phyloP scores from a whole-genome alignment of 208 protist genomes.

The Strigomonas culicis region DNA sequence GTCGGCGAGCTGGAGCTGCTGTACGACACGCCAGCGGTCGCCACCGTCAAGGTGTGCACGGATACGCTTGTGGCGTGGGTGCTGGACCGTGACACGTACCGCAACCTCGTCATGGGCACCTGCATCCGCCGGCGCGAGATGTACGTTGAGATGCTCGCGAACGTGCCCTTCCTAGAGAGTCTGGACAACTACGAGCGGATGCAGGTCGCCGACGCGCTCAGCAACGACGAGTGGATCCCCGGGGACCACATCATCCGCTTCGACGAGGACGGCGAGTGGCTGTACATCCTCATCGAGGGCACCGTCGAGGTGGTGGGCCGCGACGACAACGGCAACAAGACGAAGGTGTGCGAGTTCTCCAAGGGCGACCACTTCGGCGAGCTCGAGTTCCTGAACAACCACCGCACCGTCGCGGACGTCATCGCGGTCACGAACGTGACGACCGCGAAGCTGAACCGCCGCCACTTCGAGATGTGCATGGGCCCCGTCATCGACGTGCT shows the following conservation, averaged over 20 bases:
- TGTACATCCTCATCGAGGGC: slow-evolving; percentile 90
- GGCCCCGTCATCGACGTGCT: slow-evolving; percentile 87
- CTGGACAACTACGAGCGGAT: slow-evolving; percentile 84
- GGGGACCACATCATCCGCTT: slow-evolving; percentile 89
- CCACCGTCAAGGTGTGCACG: slow-evolving; percentile 81
- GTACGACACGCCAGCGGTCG: slow-evolving; percentile 84
- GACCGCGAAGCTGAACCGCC: slow-evolving; percentile 87
- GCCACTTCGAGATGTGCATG: slow-evolving; percentile 92
- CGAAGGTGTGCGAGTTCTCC: slow-evolving; percentile 81
- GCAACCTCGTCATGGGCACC: slow-evolving; percentile 87
- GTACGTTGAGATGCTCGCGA: slow-evolving; percentile 72
- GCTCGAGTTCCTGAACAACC: slow-evolving; percentile 90
- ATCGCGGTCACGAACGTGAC: slow-evolving; percentile 70
- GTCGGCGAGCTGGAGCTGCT: slow-evolving; percentile 90
- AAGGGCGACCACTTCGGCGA: slow-evolving; percentile 85
- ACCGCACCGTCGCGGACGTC: slow-evolving; percentile 81
- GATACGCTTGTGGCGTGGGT: slow-evolving; percentile 75
- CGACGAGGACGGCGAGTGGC: slow-evolving; percentile 86
- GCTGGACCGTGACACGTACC: slow-evolving; percentile 89
- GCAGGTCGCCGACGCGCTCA: slow-evolving; percentile 86
- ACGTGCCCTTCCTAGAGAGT: slow-evolving; percentile 72
- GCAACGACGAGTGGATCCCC: slow-evolving; percentile 65
- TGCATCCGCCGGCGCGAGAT: slow-evolving; percentile 78
- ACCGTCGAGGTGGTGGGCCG: slow-evolving; percentile 84
- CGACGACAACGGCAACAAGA: slow-evolving; percentile 53